Conservation (phyloP, 1,139 yeast genomes). For the Magnusiomyces tetraspermus region DNA sequence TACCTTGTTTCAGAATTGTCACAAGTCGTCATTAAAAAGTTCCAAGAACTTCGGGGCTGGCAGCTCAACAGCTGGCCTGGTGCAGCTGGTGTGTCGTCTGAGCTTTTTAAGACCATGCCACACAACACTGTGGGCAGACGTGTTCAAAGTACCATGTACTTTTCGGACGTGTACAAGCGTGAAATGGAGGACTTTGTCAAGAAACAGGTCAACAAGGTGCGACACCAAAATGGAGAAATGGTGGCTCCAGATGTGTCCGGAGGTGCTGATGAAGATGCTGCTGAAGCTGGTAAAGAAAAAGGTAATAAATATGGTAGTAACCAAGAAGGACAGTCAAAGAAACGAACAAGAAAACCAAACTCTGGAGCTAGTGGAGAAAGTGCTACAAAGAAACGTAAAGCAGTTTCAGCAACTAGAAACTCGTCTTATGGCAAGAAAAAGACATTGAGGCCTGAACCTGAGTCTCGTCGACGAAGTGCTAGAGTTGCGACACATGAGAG, state of each 20-base stretch:
- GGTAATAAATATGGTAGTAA: not conserved
- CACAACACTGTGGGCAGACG: slow-evolving; percentile 20
- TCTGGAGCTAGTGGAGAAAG: not conserved
- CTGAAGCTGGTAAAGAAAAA: not conserved
- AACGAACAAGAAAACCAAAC: not conserved
- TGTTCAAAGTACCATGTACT: slow-evolving; percentile 36
- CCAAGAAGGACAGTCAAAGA: not conserved
- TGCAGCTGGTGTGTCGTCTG: slow-evolving; percentile 55
- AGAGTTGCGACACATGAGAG: not conserved
- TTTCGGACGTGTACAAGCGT: slow-evolving; percentile 36
- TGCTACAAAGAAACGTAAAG: not conserved
- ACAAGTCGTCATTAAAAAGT: slow-evolving; percentile 52
- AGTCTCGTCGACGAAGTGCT: not conserved
- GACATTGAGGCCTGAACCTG: not conserved
- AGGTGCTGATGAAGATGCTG: not conserved
- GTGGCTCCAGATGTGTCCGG: not conserved
- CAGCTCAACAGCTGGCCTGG: slow-evolving; percentile 75
- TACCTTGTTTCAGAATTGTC: slow-evolving; percentile 67
- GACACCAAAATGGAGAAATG: slow-evolving; percentile 10
- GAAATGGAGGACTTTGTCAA: slow-evolving; percentile 19
- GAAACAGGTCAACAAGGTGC: slow-evolving; percentile 10
- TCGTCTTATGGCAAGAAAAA: not conserved
- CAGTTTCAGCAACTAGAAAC: not conserved
- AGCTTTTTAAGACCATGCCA: slow-evolving; percentile 51
- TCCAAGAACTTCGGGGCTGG: slow-evolving; percentile 56